Evolutionary conservation across 805 yeast genomes (phyloP).

Genomic region (Starmerella scarabaei): DNA sequence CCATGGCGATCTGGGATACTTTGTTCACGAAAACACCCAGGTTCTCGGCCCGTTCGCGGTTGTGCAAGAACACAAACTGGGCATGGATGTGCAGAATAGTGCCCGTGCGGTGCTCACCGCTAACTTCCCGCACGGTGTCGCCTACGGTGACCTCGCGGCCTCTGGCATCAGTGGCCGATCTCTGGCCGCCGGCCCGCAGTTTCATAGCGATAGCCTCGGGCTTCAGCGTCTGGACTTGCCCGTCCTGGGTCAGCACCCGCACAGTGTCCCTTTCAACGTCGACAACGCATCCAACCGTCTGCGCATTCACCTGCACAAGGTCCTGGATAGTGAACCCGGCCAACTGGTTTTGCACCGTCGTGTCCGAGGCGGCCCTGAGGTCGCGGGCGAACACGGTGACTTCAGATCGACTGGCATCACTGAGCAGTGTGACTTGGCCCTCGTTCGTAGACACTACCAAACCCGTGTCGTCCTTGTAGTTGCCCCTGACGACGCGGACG

Average conservation of each 20-base stretch:
- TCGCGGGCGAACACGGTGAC: conserved; percentile 87
- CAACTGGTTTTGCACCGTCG: conserved; percentile 55
- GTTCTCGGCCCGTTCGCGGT: conserved; percentile 68
- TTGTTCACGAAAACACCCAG: conserved; percentile 81
- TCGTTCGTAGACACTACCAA: conserved; percentile 74
- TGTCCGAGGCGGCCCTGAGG: conserved; percentile 81
- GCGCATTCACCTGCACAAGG: conserved; percentile 74
- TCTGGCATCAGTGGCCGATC: conserved; percentile 70
- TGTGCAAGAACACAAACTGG: conserved; percentile 63
- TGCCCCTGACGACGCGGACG: conserved; percentile 83
- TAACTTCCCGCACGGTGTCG: conserved; percentile 77
- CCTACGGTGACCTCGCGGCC: conserved; percentile 83
- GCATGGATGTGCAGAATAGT: conserved; percentile 75
- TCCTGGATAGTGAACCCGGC: conserved; percentile 81
- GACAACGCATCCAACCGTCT: conserved; percentile 76
- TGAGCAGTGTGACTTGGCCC: conserved; percentile 66
- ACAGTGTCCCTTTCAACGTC: conserved; percentile 81
- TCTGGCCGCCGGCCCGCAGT: conserved; percentile 43
- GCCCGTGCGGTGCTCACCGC: conserved; percentile 82
- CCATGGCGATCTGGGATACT: conserved; percentile 63
- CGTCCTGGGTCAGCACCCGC: conserved; percentile 69
- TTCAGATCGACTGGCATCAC: conserved; percentile 80
- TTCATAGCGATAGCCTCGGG: conserved; percentile 78
- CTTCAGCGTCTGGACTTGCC: conserved; percentile 53
- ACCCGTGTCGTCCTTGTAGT: conserved; percentile 88